These are phyloP conservation scores for Claviceps cyperi DNA, from an alignment of 2,329 filamentous ascomycete species.

Conservation along the genomic window DNA sequence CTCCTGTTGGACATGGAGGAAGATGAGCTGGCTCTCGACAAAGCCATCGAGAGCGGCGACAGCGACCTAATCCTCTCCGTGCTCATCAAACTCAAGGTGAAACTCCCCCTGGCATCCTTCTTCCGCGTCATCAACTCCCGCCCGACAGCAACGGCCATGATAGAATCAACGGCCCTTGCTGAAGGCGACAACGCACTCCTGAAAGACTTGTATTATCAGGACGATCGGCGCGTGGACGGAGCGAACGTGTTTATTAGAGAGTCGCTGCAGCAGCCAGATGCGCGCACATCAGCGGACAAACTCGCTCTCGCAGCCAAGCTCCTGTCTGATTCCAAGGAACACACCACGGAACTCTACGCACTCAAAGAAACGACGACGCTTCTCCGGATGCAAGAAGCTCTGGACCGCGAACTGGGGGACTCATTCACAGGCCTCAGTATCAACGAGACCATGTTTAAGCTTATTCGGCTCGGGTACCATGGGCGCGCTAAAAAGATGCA, in stretches of 20 bases:
- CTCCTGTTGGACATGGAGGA: conserved; percentile 90
- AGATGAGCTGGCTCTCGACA: conserved; percentile 86
- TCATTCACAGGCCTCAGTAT: conserved; percentile 71
- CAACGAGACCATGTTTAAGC: conserved; percentile 83
- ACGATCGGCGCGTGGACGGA: conserved; percentile 79
- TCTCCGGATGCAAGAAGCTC: conserved; percentile 69
- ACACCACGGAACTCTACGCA: conserved; percentile 55
- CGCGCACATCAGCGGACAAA: conserved; percentile 65
- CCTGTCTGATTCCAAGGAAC: conserved; percentile 70
- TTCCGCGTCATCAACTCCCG: conserved; percentile 81
- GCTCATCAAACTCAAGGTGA: conserved; percentile 74
- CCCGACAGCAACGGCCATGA: conserved; percentile 73
- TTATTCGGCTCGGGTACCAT: conserved; percentile 67
- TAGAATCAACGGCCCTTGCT: conserved; percentile 63
- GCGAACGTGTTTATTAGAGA: conserved; percentile 78
- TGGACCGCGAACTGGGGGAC: conserved; percentile 70
- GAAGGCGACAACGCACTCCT: conserved; percentile 65
- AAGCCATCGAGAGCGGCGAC: conserved; percentile 90
- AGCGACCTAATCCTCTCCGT: conserved; percentile 88
- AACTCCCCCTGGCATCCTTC: conserved; percentile 78
- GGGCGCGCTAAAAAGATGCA: conserved; percentile 80
- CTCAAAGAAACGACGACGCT: conserved; percentile 70
- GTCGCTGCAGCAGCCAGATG: conserved; percentile 58
- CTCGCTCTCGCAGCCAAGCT: conserved; percentile 74
- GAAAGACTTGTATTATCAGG: conserved; percentile 95